Conservation (phyloP, 2,329 filamentous ascomycete species). For the Domatiomyces globalis region DNA sequence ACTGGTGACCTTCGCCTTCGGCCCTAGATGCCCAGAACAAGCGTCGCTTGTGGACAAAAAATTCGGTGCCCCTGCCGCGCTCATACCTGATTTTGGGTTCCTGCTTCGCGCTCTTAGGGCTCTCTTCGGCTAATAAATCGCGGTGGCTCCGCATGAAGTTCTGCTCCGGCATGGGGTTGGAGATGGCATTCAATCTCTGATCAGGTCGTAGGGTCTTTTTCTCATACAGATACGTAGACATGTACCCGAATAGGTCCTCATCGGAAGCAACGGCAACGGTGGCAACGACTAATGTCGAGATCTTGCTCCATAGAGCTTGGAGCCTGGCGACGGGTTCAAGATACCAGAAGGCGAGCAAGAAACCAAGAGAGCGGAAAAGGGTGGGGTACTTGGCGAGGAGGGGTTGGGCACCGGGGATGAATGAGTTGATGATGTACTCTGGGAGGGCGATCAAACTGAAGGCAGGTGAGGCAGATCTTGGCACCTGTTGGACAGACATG, state of each 20-base stretch:
- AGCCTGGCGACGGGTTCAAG: slow-evolving; percentile 14
- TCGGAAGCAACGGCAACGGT: slow-evolving; percentile 14
- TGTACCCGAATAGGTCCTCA: slow-evolving; percentile 18
- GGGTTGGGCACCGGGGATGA: slow-evolving; percentile 14
- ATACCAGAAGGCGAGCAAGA: slow-evolving; percentile 17
- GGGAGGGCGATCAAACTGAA: slow-evolving; percentile 2
- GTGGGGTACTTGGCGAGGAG: slow-evolving; percentile 15
- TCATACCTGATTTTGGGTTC: slow-evolving; percentile 18
- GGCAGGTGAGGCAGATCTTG: background rate
- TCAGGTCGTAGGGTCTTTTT: slow-evolving; percentile 12
- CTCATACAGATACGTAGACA: slow-evolving; percentile 13
- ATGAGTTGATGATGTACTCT: slow-evolving; percentile 16
- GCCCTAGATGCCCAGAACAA: slow-evolving; percentile 12
- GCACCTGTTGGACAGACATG: background rate
- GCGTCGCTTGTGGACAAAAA: slow-evolving; percentile 14
- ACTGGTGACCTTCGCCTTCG: slow-evolving; percentile 14
- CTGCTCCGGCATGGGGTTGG: slow-evolving; percentile 11
- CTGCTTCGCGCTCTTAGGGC: slow-evolving; percentile 6
- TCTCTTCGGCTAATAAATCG: slow-evolving; percentile 15
- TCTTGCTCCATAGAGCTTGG: slow-evolving; percentile 13
- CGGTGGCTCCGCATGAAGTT: slow-evolving; percentile 6
- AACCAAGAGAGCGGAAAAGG: slow-evolving; percentile 15
- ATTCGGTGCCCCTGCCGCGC: slow-evolving; percentile 14
- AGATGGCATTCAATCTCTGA: slow-evolving; percentile 15
- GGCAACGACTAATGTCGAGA: slow-evolving; percentile 14